Base-by-base conservation (phyloP, 164 flowering plant genomes). In the Magnolia kwangsiensis region DNA sequence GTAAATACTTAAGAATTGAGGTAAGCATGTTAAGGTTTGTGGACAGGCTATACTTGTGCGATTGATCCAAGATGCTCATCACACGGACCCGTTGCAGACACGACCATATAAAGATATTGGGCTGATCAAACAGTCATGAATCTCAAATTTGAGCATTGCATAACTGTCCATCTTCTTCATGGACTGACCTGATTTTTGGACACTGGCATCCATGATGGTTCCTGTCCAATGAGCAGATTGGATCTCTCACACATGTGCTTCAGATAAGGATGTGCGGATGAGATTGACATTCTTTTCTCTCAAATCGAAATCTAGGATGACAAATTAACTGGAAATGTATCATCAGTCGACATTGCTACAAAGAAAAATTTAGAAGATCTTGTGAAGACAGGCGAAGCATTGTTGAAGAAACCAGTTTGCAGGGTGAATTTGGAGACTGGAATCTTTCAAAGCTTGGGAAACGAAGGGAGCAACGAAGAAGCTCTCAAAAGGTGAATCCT, bases 371-470 rank as follows among this genome's bases (percentile, higher is more conserved):
- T 74, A 21, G n/a, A 64, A 3, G 78, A 73, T 66, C 87, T 89
- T 8, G 83, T 78, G 69, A 55, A 81, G 24, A 79, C 83, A 5
- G 92, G 89, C n/a, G 63, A 80, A 10, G 45, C 70, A 2, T 73
- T 89, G 72, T 63, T 89, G 58, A 82, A 78, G 72, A 85, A 82
- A 68, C 84, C 83, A 8, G 85, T 89, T 14, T 81, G 86, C 7
- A 82, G 88, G 77, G 84, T 87, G 71, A 83, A 89, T 58, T 71
- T 87, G 66, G 83, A 83, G 31, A 88, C 88, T 2, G 90, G 90
- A n/a, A 71, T 19, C 8, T 78, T 24, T 45, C 84, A 85, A 59
- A 67, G 51, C 19, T 74, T 74, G 65, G 75, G 65, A 55, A 85
- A 82, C 68, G 87, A 78, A 24, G 90, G 83, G 21, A 87, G 86